Evolutionary conservation across 768 basidiomycete genomes (phyloP), one percentile per base, ranked within the genome.

Genomic region (Mycena rebaudengoi): DNA sequence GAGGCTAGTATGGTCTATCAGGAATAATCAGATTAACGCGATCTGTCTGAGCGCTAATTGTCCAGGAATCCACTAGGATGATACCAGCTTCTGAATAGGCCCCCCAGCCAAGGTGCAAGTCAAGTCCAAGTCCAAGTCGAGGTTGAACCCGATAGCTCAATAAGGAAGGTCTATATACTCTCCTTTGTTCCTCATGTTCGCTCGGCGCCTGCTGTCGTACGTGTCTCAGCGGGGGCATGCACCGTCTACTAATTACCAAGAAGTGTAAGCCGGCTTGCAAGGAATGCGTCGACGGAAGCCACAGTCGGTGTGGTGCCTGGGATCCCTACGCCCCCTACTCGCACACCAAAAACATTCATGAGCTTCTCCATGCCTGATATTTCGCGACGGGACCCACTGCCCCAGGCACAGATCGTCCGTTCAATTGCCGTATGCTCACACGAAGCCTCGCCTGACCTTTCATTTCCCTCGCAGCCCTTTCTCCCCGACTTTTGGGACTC

Each of bases 371-470:
- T 94, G 41, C 92, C 92, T 21, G 82, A 89, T 64, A 71, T 85
- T 16, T 79, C 84, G 21, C 74, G 76, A 23, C 82, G 82, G 8
- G 74, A 73, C 29, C 78, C 80, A 2, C 79, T 80, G 51, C 66
- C 74, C 5, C 81, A 82, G 21, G 79, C 86, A 28, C 86, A 89
- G 75, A 83, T 90, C 54, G 92, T 94, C 70, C 61, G 90, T 83
- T 29, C 26, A 40, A 28, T 71, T 83, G 37, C 65, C 69, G 39
- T 64, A 53, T 49, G 33, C 59, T 60, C 62, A 40, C n/a, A 45
- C 52, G 28, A 51, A 50, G 59, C 40, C n/a, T 43, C 26, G 1
- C 84, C 83, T 32, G 88, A 90, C 78, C 21, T 62, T 56, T 50
- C 21, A 49, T 20, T n/a, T n/a, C n/a, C n/a, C n/a, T n/a, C n/a